phyloP scores from a whole-genome alignment of 768 basidiomycete species.

The Serendipita indica region DNA sequence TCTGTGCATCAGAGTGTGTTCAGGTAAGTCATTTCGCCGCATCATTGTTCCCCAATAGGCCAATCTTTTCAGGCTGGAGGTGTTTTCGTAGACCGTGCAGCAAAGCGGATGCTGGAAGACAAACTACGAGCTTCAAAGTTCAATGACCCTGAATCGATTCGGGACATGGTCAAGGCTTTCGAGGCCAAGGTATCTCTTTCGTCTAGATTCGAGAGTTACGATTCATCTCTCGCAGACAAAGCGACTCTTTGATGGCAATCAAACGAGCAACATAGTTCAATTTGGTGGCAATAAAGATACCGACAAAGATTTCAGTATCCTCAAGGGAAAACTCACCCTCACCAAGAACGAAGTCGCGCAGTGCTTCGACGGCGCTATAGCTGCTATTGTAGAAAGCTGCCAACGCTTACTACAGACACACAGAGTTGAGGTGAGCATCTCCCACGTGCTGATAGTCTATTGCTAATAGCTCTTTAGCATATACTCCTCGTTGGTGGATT shows the following conservation, averaged over 20 bases:
- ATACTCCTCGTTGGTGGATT: constrained; percentile 10
- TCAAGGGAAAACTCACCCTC: constrained; percentile 2
- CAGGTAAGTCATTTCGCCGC: background rate
- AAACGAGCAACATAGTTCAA: background rate
- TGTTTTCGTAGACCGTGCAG: constrained; percentile 4
- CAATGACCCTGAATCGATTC: background rate
- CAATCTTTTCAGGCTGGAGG: background rate
- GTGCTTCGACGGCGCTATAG: background rate
- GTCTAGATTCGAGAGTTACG: background rate
- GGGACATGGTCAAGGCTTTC: background rate
- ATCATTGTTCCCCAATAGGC: background rate
- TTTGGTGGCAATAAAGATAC: constrained; percentile 11
- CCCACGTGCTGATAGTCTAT: background rate
- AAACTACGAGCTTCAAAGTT: constrained; percentile 8
- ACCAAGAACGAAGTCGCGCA: background rate
- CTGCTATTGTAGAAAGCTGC: background rate
- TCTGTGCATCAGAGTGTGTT: constrained; percentile 7
- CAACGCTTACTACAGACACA: background rate
- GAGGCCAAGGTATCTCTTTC: background rate
- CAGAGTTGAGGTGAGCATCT: background rate
- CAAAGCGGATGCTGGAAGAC: constrained; percentile 7
- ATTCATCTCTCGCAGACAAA: constrained; percentile 3
- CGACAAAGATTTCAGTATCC: constrained; percentile 6
- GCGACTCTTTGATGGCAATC: constrained; percentile 10
- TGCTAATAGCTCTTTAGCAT: background rate